These are phyloP conservation scores for Lentinula lateritia DNA, from an alignment of 768 basidiomycete species.

Conservation along the genomic window DNA sequence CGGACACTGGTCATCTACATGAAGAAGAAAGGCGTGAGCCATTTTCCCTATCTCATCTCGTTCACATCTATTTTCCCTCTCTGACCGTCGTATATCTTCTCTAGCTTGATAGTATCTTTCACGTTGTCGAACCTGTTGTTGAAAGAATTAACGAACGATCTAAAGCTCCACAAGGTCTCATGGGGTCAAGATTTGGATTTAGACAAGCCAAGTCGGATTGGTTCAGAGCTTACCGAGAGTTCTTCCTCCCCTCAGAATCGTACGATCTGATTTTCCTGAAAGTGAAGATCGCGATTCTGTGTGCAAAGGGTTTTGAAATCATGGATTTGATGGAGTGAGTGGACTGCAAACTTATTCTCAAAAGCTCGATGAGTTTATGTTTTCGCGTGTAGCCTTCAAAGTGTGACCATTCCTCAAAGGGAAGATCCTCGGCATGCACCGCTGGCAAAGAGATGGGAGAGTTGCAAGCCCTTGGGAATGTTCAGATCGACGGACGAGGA, in stretches of 20 bases:
- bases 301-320: slow-evolving; percentile 93
- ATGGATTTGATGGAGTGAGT: slow-evolving; percentile 92
- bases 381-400: slow-evolving; percentile 59
- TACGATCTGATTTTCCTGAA: slow-evolving; percentile 91
- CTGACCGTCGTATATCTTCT: neutral
- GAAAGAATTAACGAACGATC: slow-evolving; percentile 80
- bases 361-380: neutral
- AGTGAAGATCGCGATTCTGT: slow-evolving; percentile 88
- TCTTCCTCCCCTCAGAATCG: slow-evolving; percentile 89
- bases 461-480: slow-evolving; percentile 87
- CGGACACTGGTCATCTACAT: slow-evolving; percentile 92
- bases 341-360: neutral
- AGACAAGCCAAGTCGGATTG: slow-evolving; percentile 83
- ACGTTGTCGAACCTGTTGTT: slow-evolving; percentile 93
- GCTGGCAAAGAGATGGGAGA: slow-evolving; percentile 81
- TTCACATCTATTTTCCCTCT: no score
- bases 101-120: slow-evolving; percentile 86
- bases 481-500: slow-evolving; percentile 89
- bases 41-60: neutral
- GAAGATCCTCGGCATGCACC: slow-evolving; percentile 63
- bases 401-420: slow-evolving; percentile 82
- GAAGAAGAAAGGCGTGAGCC: slow-evolving; percentile 80
- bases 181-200: slow-evolving; percentile 66
- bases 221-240: slow-evolving; percentile 94
- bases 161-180: slow-evolving; percentile 61